Percentiles rank a stretch among this genome's conserved stretches.
Conservation (phyloP, 805 yeast genomes). For the Spathaspora arborariae region DNA sequence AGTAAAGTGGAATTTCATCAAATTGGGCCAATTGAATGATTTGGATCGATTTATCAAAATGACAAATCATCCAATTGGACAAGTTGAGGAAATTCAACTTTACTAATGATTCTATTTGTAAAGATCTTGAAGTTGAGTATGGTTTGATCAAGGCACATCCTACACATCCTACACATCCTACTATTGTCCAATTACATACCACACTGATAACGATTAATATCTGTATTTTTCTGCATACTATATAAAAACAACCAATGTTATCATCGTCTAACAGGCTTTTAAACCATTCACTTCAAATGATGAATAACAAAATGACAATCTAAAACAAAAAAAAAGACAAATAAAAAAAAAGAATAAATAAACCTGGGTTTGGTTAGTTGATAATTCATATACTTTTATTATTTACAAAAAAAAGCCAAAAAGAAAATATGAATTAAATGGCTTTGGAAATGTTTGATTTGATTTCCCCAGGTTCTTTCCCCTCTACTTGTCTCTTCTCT, state of each 20-base stretch:
- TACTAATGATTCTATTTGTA: no score
- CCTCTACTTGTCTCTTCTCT: not conserved
- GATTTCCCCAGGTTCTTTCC: not conserved
- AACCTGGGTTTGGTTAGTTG: not conserved
- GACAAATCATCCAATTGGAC: no score
- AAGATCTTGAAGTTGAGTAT: no score
- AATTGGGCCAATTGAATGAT: no score
- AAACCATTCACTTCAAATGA: not conserved
- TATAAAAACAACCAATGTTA: not conserved
- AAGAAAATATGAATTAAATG: slow-evolving; percentile 1
- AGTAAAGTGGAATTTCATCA: no score
- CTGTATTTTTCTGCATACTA: not conserved
- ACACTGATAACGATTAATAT: not conserved
- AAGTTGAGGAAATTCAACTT: no score
- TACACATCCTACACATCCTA: no score
- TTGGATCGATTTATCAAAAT: no score
- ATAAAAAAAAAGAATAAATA: not conserved
- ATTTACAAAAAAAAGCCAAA: slow-evolving; percentile 1
- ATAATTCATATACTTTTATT: not conserved
- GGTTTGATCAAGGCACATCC: no score
- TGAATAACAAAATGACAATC: not conserved
- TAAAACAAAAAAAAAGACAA: not conserved
- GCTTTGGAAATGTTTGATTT: not conserved
- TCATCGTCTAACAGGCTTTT: not conserved
- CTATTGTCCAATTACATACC: not conserved